Conservation (phyloP, 805 yeast genomes). For the Pichia insulana region DNA sequence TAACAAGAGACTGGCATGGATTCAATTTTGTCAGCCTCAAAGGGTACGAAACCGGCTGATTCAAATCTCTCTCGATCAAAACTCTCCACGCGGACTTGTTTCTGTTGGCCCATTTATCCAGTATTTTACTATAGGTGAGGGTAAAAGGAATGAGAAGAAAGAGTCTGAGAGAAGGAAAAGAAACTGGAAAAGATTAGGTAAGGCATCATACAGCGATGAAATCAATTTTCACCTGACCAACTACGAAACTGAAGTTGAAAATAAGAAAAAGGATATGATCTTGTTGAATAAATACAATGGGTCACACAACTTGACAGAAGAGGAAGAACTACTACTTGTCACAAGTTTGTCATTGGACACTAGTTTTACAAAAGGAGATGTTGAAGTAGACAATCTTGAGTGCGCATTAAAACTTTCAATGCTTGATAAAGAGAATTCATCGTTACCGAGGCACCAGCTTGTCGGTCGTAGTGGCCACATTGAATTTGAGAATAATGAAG, state of each 20-base stretch:
- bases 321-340: slow-evolving; percentile 29
- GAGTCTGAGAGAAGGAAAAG: slow-evolving; percentile 13
- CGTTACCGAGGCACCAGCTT: too few species aligned
- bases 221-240: slow-evolving; percentile 28
- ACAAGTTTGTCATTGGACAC: slow-evolving; percentile 26
- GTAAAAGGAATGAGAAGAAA: slow-evolving; percentile 11
- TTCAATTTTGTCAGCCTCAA: slow-evolving; percentile 8
- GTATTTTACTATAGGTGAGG: slow-evolving; percentile 40
- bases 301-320: slow-evolving; percentile 4
- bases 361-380: background rate
- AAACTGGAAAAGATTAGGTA: slow-evolving; percentile 10
- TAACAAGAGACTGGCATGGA: slow-evolving; percentile 13
- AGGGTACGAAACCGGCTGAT: slow-evolving; percentile 1
- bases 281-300: slow-evolving; percentile 42
- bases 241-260: slow-evolving; percentile 20
- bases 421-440: too few species aligned
- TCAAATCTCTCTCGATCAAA: slow-evolving; percentile 16
- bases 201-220: slow-evolving; percentile 22
- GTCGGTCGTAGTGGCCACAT: background rate
- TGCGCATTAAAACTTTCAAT: slow-evolving; percentile 1
- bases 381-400: background rate
- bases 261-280: slow-evolving; percentile 15
- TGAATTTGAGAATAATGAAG: background rate
- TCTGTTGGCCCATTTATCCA: slow-evolving; percentile 35
- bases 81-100: slow-evolving; percentile 29